Base-by-base conservation (phyloP, 352 stramenopile species). In the Phytophthora colocasiae region DNA sequence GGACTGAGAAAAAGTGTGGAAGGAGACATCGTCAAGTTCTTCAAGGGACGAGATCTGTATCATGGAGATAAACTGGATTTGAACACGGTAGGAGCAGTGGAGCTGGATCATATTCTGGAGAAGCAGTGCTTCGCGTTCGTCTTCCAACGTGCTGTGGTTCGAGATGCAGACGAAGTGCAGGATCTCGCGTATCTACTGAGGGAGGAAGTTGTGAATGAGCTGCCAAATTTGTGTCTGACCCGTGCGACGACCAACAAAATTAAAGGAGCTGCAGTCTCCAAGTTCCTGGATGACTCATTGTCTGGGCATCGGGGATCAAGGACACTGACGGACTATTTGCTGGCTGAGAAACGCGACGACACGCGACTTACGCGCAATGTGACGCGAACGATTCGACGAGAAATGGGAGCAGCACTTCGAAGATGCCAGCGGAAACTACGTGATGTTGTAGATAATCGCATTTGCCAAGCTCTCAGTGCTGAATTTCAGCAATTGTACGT, bases 21-120 rank as follows among this genome's bases (percentile, higher is more conserved):
- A 36, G 54, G 53, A 32, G 54, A 66, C 7, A 48, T 74, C 44
- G 63, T 75, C 17, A 62, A 69, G 26, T 17, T 55, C 29, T 75
- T 76, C 47, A 57, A 66, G 6, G 34, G 58, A 6, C 36, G 70
- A 43, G 76, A 84, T 58, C 43, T 77, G 49, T 84, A 84, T 58
- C 72, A 81, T 57, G 60, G 62, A 32, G 69, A 80, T 14, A 53
- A 69, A 41, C 39, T 75, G 34, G 70, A 77, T 43, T 48, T 79
- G 19, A 69, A 62, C 7, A 74, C 60, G 12, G 46, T 67, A 1
- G 65, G 63, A 2, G 32, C 52, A 1, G 51, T 84, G 34, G 64
- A 81, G 43, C 52, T 84, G 34, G 72, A 84, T 36, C 76, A 84
- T 61, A 81, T 81, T 19, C 11, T 84, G 14, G 76, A 84, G 59